These are phyloP conservation scores for Acanthamoeba lugdunensis DNA, from an alignment of 208 protist species.

Conservation along the genomic window DNA sequence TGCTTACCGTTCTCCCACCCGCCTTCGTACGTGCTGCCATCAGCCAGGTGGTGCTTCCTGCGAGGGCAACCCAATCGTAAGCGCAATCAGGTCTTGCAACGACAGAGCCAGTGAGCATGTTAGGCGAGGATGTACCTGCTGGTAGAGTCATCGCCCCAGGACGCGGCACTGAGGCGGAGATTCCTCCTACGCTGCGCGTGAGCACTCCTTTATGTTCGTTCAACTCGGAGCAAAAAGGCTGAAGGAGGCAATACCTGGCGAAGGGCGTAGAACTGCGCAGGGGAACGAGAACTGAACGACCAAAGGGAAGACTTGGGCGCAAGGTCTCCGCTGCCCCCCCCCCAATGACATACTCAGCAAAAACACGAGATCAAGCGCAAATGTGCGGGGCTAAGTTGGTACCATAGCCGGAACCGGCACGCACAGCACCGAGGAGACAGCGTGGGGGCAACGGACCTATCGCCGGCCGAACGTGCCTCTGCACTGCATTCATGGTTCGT, in stretches of 20 bases:
- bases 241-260: neutral
- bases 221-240: neutral
- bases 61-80: neutral
- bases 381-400: too few relatives aligned
- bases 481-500: neutral
- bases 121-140: neutral
- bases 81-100: neutral
- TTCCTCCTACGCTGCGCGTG: neutral
- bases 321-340: too few relatives aligned
- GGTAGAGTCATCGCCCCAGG: neutral
- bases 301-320: too few relatives aligned
- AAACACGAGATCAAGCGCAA: too few relatives aligned
- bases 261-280: neutral
- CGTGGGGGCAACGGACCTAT: neutral
- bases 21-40: constrained; percentile 60
- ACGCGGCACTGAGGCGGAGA: neutral
- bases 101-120: neutral
- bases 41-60: constrained; percentile 27
- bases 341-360: too few relatives aligned
- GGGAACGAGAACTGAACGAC: too few relatives aligned
- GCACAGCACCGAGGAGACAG: neutral
- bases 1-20: constrained; percentile 3
- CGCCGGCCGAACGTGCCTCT: neutral
- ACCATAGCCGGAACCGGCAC: neutral
- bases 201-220: too few relatives aligned